These are phyloP conservation scores for Allium fistulosum DNA, from an alignment of 106 monocot genomes.

Conservation along the genomic window DNA sequence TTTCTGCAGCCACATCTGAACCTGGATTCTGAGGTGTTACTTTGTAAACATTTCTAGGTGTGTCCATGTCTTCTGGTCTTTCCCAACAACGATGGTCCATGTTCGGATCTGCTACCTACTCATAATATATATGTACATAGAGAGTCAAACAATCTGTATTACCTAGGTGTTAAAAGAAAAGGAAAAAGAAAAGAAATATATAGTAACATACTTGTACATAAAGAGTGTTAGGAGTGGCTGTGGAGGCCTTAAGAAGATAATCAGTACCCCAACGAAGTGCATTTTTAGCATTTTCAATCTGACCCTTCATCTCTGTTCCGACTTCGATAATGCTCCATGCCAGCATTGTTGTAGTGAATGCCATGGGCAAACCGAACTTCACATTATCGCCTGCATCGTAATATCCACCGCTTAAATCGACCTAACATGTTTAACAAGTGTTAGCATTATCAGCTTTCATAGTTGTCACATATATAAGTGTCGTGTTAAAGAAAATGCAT, in stretches of 20 bases:
- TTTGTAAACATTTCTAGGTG: slow-evolving; percentile 50
- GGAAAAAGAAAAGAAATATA: not conserved
- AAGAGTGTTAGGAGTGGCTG: slow-evolving; percentile 33
- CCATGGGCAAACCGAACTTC: slow-evolving; percentile 51
- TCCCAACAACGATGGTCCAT: slow-evolving; percentile 76
- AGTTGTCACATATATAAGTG: not conserved
- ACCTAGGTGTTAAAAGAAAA: not conserved
- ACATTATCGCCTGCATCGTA: slow-evolving; percentile 56
- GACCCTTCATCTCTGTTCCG: slow-evolving; percentile 30
- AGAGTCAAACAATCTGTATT: not conserved
- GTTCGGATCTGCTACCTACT: slow-evolving; percentile 67
- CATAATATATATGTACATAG: too few relatives aligned
- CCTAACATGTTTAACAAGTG: slow-evolving; percentile 13
- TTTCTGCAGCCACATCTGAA: slow-evolving; percentile 72
- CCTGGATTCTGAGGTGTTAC: slow-evolving; percentile 60
- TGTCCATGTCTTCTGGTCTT: slow-evolving; percentile 90
- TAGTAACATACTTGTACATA: slow-evolving; percentile 35
- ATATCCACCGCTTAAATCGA: slow-evolving; percentile 52
- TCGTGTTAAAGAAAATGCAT: not conserved
- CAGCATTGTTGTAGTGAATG: slow-evolving; percentile 68
- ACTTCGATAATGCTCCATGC: slow-evolving; percentile 75
- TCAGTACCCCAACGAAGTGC: slow-evolving; percentile 67
- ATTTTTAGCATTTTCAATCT: slow-evolving; percentile 45
- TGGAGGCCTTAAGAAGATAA: slow-evolving; percentile 70
- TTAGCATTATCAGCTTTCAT: not conserved